A percentile compares a stretch with the other conserved stretches of the same genome.
phyloP scores from a whole-genome alignment of 495 filamentous ascomycete species.

The Evernia prunastri region DNA sequence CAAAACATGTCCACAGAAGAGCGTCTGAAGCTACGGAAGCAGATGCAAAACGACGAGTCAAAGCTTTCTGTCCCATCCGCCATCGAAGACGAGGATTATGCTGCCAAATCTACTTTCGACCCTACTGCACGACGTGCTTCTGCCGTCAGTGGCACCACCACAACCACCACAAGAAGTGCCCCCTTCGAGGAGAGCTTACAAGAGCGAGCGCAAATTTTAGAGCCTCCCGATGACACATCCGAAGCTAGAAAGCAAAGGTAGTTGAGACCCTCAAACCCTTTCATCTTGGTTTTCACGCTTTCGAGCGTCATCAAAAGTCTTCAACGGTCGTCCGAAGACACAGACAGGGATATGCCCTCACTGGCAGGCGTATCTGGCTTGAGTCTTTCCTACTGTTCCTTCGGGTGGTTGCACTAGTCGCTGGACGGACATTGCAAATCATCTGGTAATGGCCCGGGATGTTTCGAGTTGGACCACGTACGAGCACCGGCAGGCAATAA shows the following conservation, averaged over 20 bases:
- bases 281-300: neutral
- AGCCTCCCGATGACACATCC: neutral
- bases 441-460: neutral
- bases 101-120: constrained; percentile 30
- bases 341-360: constrained; percentile 12
- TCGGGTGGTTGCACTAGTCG: neutral
- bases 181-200: constrained; percentile 19
- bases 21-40: constrained; percentile 53
- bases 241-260: neutral
- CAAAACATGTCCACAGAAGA: constrained; percentile 76
- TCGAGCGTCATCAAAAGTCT: neutral
- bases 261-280: neutral
- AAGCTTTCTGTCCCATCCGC: constrained; percentile 37
- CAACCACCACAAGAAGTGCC: constrained; percentile 26
- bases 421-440: constrained; percentile 10
- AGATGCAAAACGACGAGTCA: constrained; percentile 42
- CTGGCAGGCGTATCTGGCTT: constrained; percentile 13
- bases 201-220: neutral
- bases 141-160: constrained; percentile 36
- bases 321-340: neutral
- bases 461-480: neutral
- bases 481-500: neutral
- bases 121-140: constrained; percentile 33
- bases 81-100: constrained; percentile 32
- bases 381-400: neutral